Evolutionary conservation across 495 filamentous ascomycete species (phyloP), one percentile per base, ranked within the genome.

Genomic region (Massariosphaeria phaeospora): DNA sequence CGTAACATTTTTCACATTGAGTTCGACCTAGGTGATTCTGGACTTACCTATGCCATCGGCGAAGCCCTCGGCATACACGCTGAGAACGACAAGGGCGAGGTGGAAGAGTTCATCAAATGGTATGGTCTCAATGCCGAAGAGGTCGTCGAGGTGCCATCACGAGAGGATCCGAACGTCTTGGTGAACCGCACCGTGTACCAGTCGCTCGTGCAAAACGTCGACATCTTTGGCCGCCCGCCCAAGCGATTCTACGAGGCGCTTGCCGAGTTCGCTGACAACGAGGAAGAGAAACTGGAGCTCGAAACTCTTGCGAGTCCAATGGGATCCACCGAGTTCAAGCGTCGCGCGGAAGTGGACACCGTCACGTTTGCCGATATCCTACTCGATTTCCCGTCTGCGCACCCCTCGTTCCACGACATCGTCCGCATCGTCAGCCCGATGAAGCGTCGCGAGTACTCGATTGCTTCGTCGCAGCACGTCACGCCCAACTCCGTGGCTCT

Each of bases 1-100:
- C 88, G 93, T 27, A 97, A 98, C 75, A 96, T 98, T 70, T 98
- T 98, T 85, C 93, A 98, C 74, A 97, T 98, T 60, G 93, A 98
- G 70, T 98, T 98, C 66, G 93, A 96, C 68, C 80, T 97, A 17
- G 90, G 89, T 42, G 73, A 83, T 61, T 93, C 90, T 30, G 90
- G 89, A 38, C 82, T 98, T 52, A 93, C 79, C 20, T 98, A 98
- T 70, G 88, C 94, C 59, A 97, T 98, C 66, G 93, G 93, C 47
- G 94, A 98, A 71, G 93, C 93, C n/a, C 84, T 98, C 9, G 93
- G 93, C 59, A 89, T 98, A 52, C 93, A 98, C 66, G 84, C 88
- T 11, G 87, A 97, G 72, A 98, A 98, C 69, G 84, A 97, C 67
- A 74, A 81, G 15, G 67, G 74, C 44, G 81, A 91, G 56, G 88